Evolutionary conservation across 768 basidiomycete genomes (phyloP).

Genomic region (Lactifluus rugatus): DNA sequence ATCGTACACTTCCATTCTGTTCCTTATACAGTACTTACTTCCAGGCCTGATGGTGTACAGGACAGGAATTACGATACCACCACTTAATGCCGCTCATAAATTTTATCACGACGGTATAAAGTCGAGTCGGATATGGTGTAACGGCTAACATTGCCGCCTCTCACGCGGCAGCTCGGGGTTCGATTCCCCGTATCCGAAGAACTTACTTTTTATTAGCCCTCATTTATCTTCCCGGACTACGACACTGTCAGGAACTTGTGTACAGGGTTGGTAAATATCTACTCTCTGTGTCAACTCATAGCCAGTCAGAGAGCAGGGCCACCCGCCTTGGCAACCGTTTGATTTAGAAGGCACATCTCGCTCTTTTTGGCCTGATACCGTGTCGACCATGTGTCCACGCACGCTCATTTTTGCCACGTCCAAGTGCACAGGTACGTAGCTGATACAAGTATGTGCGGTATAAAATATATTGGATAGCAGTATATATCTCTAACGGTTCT

Average conservation of each 20-base stretch:
- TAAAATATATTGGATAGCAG: conserved; percentile 5
- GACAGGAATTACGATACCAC: too few relatives aligned
- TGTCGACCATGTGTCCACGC: background rate
- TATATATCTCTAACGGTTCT: conserved; percentile 9
- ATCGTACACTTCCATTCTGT: too few relatives aligned
- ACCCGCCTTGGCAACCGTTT: background rate
- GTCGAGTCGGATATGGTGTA: conserved; percentile 29
- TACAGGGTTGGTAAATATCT: too few relatives aligned
- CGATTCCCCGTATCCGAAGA: conserved; percentile 33
- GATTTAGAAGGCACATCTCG: background rate
- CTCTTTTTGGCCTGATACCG: background rate
- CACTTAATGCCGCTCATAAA: background rate
- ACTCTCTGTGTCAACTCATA: too few relatives aligned
- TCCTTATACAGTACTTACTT: too few relatives aligned
- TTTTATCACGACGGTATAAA: background rate
- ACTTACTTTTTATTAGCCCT: background rate
- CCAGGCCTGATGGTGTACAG: too few relatives aligned
- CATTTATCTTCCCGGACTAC: too few relatives aligned
- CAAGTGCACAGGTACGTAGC: background rate
- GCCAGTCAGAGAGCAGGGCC: background rate
- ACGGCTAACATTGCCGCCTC: conserved; percentile 33
- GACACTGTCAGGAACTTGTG: too few relatives aligned
- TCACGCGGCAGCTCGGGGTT: conserved; percentile 36
- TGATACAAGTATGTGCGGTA: background rate
- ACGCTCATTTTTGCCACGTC: background rate